Conservation (phyloP, 805 yeast genomes). For the Candida krabiensis region DNA sequence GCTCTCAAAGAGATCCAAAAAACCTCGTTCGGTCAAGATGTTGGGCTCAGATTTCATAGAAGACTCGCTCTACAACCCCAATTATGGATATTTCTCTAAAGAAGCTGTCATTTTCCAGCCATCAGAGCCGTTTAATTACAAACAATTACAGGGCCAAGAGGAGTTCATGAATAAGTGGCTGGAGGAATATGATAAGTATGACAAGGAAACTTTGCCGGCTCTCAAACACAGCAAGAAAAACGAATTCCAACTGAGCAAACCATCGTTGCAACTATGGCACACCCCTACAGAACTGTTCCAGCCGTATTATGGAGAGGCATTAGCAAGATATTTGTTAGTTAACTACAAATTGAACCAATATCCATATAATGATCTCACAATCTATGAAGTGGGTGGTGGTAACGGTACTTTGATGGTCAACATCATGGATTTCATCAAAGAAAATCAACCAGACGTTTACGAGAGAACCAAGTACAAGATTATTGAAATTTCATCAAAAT, state of each 20-base stretch:
- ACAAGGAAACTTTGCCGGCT: slow-evolving; percentile 28
- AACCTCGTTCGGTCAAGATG: slow-evolving; percentile 71
- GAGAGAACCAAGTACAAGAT: slow-evolving; percentile 64
- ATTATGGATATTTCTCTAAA: slow-evolving; percentile 78
- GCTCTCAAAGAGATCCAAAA: slow-evolving; percentile 35
- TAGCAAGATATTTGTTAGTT: slow-evolving; percentile 75
- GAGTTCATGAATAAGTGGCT: slow-evolving; percentile 72
- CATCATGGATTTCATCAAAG: slow-evolving; percentile 61
- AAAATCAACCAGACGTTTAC: slow-evolving; percentile 72
- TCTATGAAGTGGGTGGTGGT: slow-evolving; percentile 90
- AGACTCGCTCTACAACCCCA: slow-evolving; percentile 78
- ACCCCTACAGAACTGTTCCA: slow-evolving; percentile 86
- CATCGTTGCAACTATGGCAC: slow-evolving; percentile 76
- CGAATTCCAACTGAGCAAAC: slow-evolving; percentile 29
- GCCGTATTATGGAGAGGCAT: slow-evolving; percentile 82
- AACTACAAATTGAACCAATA: slow-evolving; percentile 67
- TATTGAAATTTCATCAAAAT: slow-evolving; percentile 65
- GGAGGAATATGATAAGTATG: slow-evolving; percentile 56
- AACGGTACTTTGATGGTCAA: slow-evolving; percentile 84
- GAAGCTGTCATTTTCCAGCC: slow-evolving; percentile 78
- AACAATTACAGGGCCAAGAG: slow-evolving; percentile 57
- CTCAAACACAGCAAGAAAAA: slow-evolving; percentile 20
- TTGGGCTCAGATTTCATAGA: slow-evolving; percentile 78
- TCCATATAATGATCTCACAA: slow-evolving; percentile 69
- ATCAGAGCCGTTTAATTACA: slow-evolving; percentile 62